Evolutionary conservation across 495 filamentous ascomycete species (phyloP), one percentile per base, ranked within the genome.

Genomic region (Cudoniella acicularis): DNA sequence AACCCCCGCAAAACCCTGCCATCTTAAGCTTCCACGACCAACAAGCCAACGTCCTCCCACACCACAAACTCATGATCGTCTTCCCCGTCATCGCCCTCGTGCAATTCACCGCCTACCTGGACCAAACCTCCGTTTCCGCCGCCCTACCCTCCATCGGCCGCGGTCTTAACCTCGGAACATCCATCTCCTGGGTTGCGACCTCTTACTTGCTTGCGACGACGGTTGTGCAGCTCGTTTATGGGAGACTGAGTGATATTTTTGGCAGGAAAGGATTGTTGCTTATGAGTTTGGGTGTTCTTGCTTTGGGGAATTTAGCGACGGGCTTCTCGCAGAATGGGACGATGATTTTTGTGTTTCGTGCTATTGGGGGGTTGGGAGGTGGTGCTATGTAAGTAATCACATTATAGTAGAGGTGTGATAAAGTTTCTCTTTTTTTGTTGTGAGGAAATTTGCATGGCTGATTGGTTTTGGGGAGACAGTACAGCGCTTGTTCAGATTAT

Each of bases 401-500:
- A n/a, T n/a, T n/a, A n/a, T n/a, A n/a, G n/a, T n/a, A n/a, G n/a
- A n/a, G n/a, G n/a, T n/a, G n/a, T n/a, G n/a, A n/a, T n/a, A n/a
- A n/a, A n/a, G n/a, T n/a, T n/a, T n/a, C n/a, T n/a, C n/a, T n/a
- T n/a, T n/a, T n/a, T n/a, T n/a, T n/a, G n/a, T n/a, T n/a, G n/a
- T n/a, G n/a, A n/a, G n/a, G n/a, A n/a, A n/a, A n/a, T n/a, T n/a
- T n/a, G n/a, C n/a, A n/a, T n/a, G n/a, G n/a, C n/a, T n/a, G n/a
- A n/a, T n/a, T n/a, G n/a, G n/a, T n/a, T n/a, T n/a, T n/a, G n/a
- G n/a, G n/a, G n/a, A n/a, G n/a, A n/a, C n/a, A n/a, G n/a, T n/a
- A 90, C 86, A 2, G 86, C 87, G 8, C 82, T 93, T 48, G 88
- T 88, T 52, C 83, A 74, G 56, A 93, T 96, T 42, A 71, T 94